Evolutionary conservation across 2,329 filamentous ascomycete genomes (phyloP).

Genomic region (Sporothrix inflata): DNA sequence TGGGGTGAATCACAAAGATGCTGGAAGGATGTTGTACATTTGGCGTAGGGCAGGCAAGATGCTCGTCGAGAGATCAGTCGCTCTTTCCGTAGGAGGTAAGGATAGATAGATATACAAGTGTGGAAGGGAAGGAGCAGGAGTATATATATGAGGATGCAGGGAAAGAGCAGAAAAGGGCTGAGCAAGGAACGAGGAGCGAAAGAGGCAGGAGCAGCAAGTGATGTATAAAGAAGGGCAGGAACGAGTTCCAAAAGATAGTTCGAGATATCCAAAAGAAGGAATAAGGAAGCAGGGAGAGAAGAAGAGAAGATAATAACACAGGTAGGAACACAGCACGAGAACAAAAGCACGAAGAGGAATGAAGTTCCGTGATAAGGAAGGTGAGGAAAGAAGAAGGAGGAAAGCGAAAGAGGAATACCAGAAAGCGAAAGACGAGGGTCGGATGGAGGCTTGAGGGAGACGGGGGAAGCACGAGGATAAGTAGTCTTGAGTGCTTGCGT

Average conservation of each 20-base stretch:
- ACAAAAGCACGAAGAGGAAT: constrained; percentile 50
- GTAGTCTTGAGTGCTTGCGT: constrained; percentile 41
- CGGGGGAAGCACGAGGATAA: constrained; percentile 50
- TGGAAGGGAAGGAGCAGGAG: constrained; percentile 23
- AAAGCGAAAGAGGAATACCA: constrained; percentile 32
- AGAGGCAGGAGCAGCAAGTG: constrained; percentile 24
- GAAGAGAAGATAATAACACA: constrained; percentile 36
- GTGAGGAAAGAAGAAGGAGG: not conserved
- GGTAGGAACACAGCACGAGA: constrained; percentile 34
- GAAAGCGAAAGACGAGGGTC: constrained; percentile 46
- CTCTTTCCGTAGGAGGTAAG: constrained; percentile 26
- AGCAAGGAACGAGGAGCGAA: constrained; percentile 19
- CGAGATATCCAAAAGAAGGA: constrained; percentile 51
- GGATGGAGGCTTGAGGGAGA: constrained; percentile 36
- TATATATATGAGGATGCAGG: constrained; percentile 17
- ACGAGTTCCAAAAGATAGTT: constrained; percentile 46
- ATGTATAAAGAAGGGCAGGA: constrained; percentile 50
- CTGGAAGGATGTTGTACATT: constrained; percentile 35
- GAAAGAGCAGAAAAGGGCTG: constrained; percentile 11
- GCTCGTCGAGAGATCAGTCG: constrained; percentile 31
- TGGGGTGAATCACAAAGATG: constrained; percentile 26
- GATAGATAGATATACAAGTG: constrained; percentile 6
- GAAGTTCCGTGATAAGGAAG: constrained; percentile 51
- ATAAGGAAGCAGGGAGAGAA: constrained; percentile 33
- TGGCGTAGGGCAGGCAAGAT: constrained; percentile 27